These are phyloP conservation scores for Cucurbita moschata DNA, from an alignment of 306 rosid genomes.

Conservation along the genomic window DNA sequence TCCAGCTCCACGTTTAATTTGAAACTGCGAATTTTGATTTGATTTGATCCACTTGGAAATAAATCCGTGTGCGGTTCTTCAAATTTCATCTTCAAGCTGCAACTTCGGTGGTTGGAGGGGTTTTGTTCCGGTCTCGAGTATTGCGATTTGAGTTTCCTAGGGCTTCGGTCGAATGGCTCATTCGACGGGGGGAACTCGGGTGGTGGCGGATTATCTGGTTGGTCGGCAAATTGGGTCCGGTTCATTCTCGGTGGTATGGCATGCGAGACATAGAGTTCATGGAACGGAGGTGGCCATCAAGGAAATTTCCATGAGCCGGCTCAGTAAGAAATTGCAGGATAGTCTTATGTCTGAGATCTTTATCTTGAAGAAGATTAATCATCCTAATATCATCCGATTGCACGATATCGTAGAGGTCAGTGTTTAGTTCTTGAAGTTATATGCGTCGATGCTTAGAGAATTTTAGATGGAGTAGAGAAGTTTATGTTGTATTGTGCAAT, in stretches of 20 bases:
- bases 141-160: constrained; percentile 20
- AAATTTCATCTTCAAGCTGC: constrained; percentile 8
- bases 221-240: constrained; percentile 87
- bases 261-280: constrained; percentile 68
- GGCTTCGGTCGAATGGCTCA: constrained; percentile 42
- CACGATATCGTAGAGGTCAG: constrained; percentile 78
- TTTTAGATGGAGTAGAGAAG: background rate
- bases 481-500: background rate
- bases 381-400: constrained; percentile 80
- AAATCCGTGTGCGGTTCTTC: constrained; percentile 1
- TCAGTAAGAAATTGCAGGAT: constrained; percentile 80
- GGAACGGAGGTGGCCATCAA: constrained; percentile 97
- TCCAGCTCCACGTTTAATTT: background rate
- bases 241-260: constrained; percentile 97
- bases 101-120: constrained; percentile 6
- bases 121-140: constrained; percentile 16
- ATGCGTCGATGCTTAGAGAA: background rate
- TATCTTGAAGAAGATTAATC: constrained; percentile 67
- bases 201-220: constrained; percentile 67
- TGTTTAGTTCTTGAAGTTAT: background rate
- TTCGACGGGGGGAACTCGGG: constrained; percentile 36
- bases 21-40: background rate
- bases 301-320: constrained; percentile 68
- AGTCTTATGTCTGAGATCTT: constrained; percentile 85
- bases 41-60: constrained; percentile 2